Conservation (phyloP, 1,284 basidiomycete genomes). For the Grifola frondosa region DNA sequence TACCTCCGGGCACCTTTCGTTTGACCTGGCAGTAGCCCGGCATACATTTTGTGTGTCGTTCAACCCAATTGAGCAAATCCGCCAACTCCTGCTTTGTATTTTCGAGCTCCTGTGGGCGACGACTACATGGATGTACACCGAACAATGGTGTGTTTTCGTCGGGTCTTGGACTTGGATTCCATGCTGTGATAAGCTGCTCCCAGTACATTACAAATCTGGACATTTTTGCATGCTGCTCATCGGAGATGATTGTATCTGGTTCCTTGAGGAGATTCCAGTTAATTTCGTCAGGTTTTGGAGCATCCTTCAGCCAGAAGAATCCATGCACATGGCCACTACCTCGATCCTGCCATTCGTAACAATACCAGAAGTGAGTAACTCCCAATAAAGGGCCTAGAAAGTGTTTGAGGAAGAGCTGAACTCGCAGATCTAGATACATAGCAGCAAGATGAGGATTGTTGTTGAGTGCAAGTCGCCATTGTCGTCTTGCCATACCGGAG, state of each 20-base stretch:
- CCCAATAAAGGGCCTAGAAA: not conserved
- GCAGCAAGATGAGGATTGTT: not conserved
- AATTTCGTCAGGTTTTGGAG: not conserved
- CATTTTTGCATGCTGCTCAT: constrained; percentile 1
- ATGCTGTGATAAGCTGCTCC: constrained; percentile 6
- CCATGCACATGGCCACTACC: constrained; percentile 5
- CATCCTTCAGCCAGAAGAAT: constrained; percentile 5
- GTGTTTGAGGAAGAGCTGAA: not conserved
- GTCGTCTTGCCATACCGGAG: not conserved
- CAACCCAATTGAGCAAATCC: constrained; percentile 1
- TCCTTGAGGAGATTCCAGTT: constrained; percentile 6
- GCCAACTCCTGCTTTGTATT: not conserved
- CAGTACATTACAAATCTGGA: constrained; percentile 3
- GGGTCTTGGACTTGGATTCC: constrained; percentile 3
- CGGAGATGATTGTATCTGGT: not conserved
- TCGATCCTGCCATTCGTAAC: constrained; percentile 3
- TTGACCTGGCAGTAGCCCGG: constrained; percentile 5
- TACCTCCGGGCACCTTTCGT: not conserved
- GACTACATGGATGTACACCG: constrained; percentile 2
- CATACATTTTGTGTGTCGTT: constrained; percentile 1
- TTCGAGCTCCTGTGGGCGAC: not conserved
- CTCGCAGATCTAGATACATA: not conserved
- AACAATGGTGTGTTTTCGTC: not conserved
- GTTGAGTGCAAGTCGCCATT: not conserved
- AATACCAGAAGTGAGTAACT: not conserved